A percentile compares a stretch with the other conserved stretches of the same genome.
phyloP scores from a whole-genome alignment of 768 basidiomycete genomes.

The Tulasnella calospora region DNA sequence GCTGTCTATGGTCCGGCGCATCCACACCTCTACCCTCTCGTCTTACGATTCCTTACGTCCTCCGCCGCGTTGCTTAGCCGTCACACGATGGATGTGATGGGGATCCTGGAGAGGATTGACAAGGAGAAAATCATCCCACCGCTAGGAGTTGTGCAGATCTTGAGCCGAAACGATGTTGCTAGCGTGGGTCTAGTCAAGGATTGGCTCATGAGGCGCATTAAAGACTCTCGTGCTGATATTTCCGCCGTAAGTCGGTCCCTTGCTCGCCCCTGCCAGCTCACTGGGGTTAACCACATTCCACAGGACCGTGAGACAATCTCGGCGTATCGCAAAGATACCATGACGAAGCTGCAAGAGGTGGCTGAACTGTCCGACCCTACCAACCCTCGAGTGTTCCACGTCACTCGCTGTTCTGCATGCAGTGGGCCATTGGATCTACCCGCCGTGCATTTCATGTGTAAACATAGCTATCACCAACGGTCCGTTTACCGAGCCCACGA shows the following conservation, averaged over 20 bases:
- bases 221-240: conserved; percentile 66
- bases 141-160: conserved; percentile 79
- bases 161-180: conserved; percentile 83
- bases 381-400: conserved; percentile 84
- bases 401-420: conserved; percentile 88
- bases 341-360: conserved; percentile 72
- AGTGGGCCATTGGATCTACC: conserved; percentile 87
- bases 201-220: conserved; percentile 79
- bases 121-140: conserved; percentile 80
- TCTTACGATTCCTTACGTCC: conserved; percentile 83
- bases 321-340: conserved; percentile 86
- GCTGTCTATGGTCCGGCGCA: conserved; percentile 66
- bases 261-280: conserved; percentile 9
- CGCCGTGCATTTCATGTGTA: conserved; percentile 95
- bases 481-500: conserved; percentile 35
- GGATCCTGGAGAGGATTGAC: conserved; percentile 73
- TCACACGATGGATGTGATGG: conserved; percentile 66
- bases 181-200: conserved; percentile 88
- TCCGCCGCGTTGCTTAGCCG: conserved; percentile 63
- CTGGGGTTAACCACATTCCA: not conserved
- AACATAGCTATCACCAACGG: conserved; percentile 95
- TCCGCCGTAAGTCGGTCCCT: conserved; percentile 56
- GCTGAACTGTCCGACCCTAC: conserved; percentile 71
- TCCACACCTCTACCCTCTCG: conserved; percentile 78
- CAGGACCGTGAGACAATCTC: conserved; percentile 81